These are phyloP conservation scores for Halophytophthora polymorphica DNA, from an alignment of 352 stramenopile genomes.

Conservation along the genomic window DNA sequence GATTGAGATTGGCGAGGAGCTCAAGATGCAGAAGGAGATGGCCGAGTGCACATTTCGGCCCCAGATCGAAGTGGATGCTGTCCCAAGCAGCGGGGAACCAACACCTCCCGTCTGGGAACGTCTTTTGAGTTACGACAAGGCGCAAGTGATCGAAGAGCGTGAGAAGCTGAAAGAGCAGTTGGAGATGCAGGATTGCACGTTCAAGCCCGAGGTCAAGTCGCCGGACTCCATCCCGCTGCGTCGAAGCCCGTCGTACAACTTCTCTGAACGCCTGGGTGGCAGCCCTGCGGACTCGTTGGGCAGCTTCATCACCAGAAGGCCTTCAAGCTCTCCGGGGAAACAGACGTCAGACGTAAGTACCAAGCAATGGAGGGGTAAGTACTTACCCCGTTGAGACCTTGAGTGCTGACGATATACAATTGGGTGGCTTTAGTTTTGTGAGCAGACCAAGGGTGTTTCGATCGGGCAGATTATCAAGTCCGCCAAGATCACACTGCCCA, in stretches of 20 bases:
- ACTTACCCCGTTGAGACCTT: too few relatives aligned
- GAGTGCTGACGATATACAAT: slow-evolving; percentile 8
- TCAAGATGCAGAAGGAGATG: slow-evolving; percentile 73
- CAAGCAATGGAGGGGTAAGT: not conserved
- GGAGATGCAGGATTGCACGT: slow-evolving; percentile 77
- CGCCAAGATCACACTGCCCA: slow-evolving; percentile 27
- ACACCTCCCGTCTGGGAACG: slow-evolving; percentile 69
- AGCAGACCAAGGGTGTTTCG: slow-evolving; percentile 23
- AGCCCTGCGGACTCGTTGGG: slow-evolving; percentile 13
- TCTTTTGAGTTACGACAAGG: slow-evolving; percentile 73
- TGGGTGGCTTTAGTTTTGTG: not conserved
- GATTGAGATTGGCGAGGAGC: slow-evolving; percentile 62
- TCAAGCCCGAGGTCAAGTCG: slow-evolving; percentile 75
- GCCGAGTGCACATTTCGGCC: slow-evolving; percentile 77
- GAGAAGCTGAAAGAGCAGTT: slow-evolving; percentile 68
- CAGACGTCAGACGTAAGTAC: slow-evolving; percentile 23
- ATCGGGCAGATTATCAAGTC: slow-evolving; percentile 47
- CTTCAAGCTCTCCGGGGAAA: slow-evolving; percentile 17
- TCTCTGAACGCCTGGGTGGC: slow-evolving; percentile 43
- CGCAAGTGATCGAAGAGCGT: slow-evolving; percentile 72
- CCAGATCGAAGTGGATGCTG: slow-evolving; percentile 45
- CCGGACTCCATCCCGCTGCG: slow-evolving; percentile 42
- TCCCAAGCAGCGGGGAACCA: slow-evolving; percentile 28
- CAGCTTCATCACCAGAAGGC: slow-evolving; percentile 22
- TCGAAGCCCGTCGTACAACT: slow-evolving; percentile 27